Conservation (phyloP, 352 stramenopile genomes). For the Phytophthora melonis region DNA sequence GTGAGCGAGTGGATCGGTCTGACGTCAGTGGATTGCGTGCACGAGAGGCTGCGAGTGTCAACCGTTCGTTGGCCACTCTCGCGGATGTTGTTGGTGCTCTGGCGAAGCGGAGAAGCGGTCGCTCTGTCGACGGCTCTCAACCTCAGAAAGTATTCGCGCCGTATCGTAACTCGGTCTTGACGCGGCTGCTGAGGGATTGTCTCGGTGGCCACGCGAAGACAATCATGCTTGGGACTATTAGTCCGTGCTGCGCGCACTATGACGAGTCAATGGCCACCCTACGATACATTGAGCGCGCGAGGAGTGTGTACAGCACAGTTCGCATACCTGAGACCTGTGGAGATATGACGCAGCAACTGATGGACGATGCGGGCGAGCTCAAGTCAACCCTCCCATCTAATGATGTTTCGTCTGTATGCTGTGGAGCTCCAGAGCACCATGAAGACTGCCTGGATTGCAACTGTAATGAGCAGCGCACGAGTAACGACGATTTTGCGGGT, state of each 20-base stretch:
- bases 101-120: conserved; percentile 42
- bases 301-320: conserved; percentile 53
- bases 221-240: conserved; percentile 90
- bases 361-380: conserved; percentile 53
- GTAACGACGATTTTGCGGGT: not conserved
- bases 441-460: conserved; percentile 10
- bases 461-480: not conserved
- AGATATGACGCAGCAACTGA: conserved; percentile 46
- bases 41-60: conserved; percentile 83
- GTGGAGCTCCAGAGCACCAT: conserved; percentile 10
- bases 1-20: conserved; percentile 66
- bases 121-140: conserved; percentile 10
- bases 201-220: conserved; percentile 85
- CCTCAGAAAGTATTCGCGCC: conserved; percentile 69
- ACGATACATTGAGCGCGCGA: conserved; percentile 81
- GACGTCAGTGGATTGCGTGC: conserved; percentile 58
- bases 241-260: conserved; percentile 84
- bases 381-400: conserved; percentile 39
- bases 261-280: conserved; percentile 90
- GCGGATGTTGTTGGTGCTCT: conserved; percentile 87
- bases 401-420: conserved; percentile 7
- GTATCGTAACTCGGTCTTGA: conserved; percentile 92
- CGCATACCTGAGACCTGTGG: conserved; percentile 52
- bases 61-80: conserved; percentile 84
- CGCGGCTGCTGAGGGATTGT: conserved; percentile 79